phyloP scores from a whole-genome alignment of 192 early-diverging fungal species.

The Pecoramyces ruminantium region DNA sequence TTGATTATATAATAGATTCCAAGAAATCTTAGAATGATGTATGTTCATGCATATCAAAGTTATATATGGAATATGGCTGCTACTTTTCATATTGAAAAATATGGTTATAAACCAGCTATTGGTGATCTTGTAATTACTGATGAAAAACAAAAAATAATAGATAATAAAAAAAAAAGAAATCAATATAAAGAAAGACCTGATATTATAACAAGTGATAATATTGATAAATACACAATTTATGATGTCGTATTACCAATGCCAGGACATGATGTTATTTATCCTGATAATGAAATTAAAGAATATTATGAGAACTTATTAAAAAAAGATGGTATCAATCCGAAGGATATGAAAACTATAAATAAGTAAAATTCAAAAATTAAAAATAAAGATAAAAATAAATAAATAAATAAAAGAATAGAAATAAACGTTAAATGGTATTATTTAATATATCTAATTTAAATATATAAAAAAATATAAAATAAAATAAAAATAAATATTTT shows the following conservation, averaged over 20 bases:
- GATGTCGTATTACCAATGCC: slow-evolving; percentile 90
- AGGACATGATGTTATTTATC: slow-evolving; percentile 62
- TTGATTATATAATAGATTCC: too few relatives aligned
- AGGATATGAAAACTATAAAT: slow-evolving; percentile 35
- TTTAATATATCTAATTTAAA: too few relatives aligned
- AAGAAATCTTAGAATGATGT: slow-evolving; percentile 72
- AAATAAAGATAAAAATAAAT: too few relatives aligned
- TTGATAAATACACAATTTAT: slow-evolving; percentile 50
- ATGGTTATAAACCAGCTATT: slow-evolving; percentile 47
- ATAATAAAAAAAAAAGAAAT: slow-evolving; percentile 7
- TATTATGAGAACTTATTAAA: slow-evolving; percentile 56
- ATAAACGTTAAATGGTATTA: too few relatives aligned
- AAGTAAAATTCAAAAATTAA: slow-evolving; percentile 15
- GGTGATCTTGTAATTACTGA: slow-evolving; percentile 63
- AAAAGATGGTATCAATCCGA: slow-evolving; percentile 51
- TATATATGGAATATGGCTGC: slow-evolving; percentile 82
- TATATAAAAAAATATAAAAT: too few relatives aligned
- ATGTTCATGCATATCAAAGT: slow-evolving; percentile 93
- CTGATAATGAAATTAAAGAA: slow-evolving; percentile 45
- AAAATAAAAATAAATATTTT: too few relatives aligned
- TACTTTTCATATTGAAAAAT: slow-evolving; percentile 48
- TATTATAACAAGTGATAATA: slow-evolving; percentile 49
- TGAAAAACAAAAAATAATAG: slow-evolving; percentile 9
- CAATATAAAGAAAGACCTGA: slow-evolving; percentile 7
- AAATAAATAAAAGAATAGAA: too few relatives aligned